Base-by-base conservation (phyloP, 768 basidiomycete species). In the Royoungia palumana region DNA sequence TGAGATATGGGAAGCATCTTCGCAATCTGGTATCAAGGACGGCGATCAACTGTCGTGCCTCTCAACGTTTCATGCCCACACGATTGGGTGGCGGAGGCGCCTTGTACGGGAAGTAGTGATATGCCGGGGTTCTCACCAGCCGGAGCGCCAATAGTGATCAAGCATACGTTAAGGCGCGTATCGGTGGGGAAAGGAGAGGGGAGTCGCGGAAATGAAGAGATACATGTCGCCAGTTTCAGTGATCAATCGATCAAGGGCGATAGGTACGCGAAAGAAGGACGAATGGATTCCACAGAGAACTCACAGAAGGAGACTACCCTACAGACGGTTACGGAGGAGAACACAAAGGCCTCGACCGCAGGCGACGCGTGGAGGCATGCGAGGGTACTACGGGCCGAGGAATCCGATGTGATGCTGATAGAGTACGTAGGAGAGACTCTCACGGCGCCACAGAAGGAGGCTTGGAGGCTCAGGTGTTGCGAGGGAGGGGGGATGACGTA, bases 1-100 rank as follows among this genome's bases (percentile, higher is more conserved):
- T 44, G 16, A 32, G 27, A 37, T 36, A 39, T 42, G 39, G 47
- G 32, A 38, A 6, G 6, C 21, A 19, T 50, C n/a, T 20, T 41
- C 35, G 47, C 43, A 19, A 54, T 39, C 39, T 34, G n/a, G 50
- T 25, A 14, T 35, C 25, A 38, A n/a, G 44, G 40, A 55, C 65
- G 63, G 60, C 61, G 55, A 65, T 65, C 63, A 67, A 41, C 54
- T 55, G 53, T 63, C 63, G 46, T 44, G 40, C 42, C 25, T 39
- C 46, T 45, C 38, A 41, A 22, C 38, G 61, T 53, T 59, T 53
- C 53, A 46, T 47, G 19, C 47, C 56, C 52, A 55, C 52, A 56
- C 49, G 39, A 57, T 32, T n/a, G 49, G 59, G 59, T 52, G 48
- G 56, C 49, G 49, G 22, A 46, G 49, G 41, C 45, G 39, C 10